A percentile compares a stretch with the other conserved stretches of the same genome.
Evolutionary conservation across 306 rosid genomes (phyloP).

Genomic region (Luffa acutangula): DNA sequence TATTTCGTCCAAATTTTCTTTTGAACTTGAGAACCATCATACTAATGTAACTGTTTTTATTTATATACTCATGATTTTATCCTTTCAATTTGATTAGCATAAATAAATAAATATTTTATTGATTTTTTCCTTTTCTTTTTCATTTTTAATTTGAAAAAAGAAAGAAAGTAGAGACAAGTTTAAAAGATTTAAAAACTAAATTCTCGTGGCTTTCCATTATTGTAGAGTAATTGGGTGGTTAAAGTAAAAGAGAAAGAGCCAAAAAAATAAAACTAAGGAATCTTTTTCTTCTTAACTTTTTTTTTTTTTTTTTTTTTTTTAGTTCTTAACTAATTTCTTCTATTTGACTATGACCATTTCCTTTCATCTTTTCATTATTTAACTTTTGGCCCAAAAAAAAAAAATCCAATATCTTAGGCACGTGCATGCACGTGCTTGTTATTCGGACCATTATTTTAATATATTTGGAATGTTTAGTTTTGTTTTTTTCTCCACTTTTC

Average conservation of each 20-base stretch:
- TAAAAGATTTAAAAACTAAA: background rate
- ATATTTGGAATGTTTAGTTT: background rate
- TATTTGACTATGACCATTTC: background rate
- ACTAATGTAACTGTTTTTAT: too few species aligned
- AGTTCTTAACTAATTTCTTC: background rate
- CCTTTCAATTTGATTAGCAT: background rate
- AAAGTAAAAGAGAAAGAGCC: background rate
- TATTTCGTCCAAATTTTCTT: too few species aligned
- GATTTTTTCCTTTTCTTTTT: background rate
- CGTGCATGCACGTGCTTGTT: slow-evolving; percentile 17
- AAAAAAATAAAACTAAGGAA: background rate
- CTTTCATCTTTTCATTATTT: background rate
- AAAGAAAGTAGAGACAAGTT: background rate
- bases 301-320: too few species aligned
- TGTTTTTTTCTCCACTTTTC: background rate
- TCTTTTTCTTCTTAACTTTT: background rate
- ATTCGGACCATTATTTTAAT: background rate
- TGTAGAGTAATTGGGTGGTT: background rate
- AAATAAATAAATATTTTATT: background rate
- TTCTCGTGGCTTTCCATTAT: background rate
- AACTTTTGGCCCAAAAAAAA: background rate
- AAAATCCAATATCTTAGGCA: slow-evolving; percentile 8
- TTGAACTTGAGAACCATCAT: too few species aligned
- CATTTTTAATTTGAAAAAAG: background rate
- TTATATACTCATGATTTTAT: too few species aligned